Conservation (phyloP, 805 yeast species). For the Cyberlindnera misumaiensis region DNA sequence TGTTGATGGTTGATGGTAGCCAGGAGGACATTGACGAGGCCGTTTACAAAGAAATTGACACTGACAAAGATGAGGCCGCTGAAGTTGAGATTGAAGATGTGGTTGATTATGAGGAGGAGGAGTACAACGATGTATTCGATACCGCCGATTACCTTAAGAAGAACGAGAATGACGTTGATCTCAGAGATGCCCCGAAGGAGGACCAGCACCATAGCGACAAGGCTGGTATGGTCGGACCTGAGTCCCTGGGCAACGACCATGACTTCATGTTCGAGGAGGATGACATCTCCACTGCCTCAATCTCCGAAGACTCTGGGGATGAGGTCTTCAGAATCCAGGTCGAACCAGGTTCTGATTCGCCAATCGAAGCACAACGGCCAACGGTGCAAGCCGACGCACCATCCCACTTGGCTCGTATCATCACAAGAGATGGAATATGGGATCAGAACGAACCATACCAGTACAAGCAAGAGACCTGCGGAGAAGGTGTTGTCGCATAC, state of each 20-base stretch:
- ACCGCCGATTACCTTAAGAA: no score
- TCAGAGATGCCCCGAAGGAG: neutral
- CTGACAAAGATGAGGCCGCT: neutral
- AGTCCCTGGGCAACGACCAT: no score
- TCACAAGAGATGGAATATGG: constrained; percentile 31
- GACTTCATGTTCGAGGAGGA: neutral
- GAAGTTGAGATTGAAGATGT: neutral
- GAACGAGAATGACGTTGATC: neutral
- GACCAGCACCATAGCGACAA: no score
- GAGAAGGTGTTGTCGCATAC: constrained; percentile 62
- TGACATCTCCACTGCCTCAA: neutral
- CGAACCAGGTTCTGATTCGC: neutral
- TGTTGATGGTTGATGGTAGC: neutral
- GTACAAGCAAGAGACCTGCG: constrained; percentile 46
- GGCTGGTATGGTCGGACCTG: no score
- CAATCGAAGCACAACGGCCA: neutral
- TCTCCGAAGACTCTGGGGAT: neutral
- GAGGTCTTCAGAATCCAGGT: constrained; percentile 1
- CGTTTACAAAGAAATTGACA: neutral
- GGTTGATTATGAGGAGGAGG: neutral
- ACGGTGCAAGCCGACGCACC: constrained; percentile 41
- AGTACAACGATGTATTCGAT: neutral
- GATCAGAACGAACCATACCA: neutral
- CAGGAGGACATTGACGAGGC: neutral
- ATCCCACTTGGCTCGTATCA: constrained; percentile 55